phyloP scores from a whole-genome alignment of 768 basidiomycete genomes.

The Mycena floridula region DNA sequence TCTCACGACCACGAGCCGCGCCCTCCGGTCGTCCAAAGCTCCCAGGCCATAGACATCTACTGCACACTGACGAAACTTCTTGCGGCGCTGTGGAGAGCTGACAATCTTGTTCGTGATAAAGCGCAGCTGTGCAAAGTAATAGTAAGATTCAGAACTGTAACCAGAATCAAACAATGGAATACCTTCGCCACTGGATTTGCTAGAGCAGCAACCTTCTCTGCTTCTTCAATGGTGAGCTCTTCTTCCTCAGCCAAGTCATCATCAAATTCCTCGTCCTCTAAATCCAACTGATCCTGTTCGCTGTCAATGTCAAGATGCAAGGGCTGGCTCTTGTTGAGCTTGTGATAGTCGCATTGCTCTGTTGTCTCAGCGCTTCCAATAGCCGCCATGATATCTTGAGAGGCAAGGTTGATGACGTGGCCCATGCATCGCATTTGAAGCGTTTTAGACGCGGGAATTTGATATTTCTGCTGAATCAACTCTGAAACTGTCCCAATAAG shows the following conservation, averaged over 20 bases:
- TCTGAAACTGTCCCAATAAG: neutral
- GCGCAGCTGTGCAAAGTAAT: neutral
- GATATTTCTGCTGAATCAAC: neutral
- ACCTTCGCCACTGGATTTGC: neutral
- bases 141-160: neutral
- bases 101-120: neutral
- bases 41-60: constrained; percentile 10
- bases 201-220: neutral
- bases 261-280: neutral
- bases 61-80: constrained; percentile 22
- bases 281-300: neutral
- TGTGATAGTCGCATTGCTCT: neutral
- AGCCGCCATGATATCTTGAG: neutral
- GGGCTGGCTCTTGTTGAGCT: neutral
- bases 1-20: constrained; percentile 18
- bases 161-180: neutral
- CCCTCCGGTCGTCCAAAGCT: constrained; percentile 7
- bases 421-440: neutral
- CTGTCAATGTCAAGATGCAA: neutral
- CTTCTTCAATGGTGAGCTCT: neutral
- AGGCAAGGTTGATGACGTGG: neutral
- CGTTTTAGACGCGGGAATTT: neutral
- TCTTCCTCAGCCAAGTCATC: neutral
- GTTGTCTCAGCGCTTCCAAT: neutral
- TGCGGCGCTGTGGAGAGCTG: neutral